These are phyloP conservation scores for Wickerhamiella azymoides DNA, from an alignment of 805 yeast species.

Conservation along the genomic window DNA sequence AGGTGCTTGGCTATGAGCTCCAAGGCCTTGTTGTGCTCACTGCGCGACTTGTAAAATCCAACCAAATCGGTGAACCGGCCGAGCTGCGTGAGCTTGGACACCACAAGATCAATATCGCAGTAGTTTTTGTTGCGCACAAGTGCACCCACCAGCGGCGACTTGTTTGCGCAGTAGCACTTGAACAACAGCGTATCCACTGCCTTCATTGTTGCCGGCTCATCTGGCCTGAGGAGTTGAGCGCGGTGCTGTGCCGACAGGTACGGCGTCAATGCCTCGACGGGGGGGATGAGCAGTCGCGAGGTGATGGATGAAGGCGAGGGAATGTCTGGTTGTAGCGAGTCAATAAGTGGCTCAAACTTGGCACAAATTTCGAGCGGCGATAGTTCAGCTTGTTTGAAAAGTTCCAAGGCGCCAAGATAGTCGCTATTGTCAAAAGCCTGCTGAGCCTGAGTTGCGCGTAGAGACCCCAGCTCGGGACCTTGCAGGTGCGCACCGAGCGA, in stretches of 20 bases:
- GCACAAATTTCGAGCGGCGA: background rate
- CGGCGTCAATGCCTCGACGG: conserved; percentile 3
- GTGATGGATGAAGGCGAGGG: background rate
- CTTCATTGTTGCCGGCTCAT: background rate
- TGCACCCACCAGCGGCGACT: conserved; percentile 68
- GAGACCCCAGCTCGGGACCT: background rate
- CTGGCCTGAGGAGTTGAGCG: background rate
- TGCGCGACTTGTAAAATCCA: conserved; percentile 59
- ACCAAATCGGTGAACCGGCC: conserved; percentile 52
- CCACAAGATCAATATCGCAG: conserved; percentile 56
- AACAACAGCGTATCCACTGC: conserved; percentile 69
- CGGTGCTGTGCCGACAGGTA: conserved; percentile 3
- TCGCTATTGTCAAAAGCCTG: background rate
- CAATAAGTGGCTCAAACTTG: background rate
- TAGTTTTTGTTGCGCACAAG: conserved; percentile 60
- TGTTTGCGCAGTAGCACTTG: conserved; percentile 52
- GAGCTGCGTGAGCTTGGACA: conserved; percentile 33
- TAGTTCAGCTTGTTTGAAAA: background rate
- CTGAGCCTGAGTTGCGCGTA: background rate
- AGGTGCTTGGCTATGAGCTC: conserved; percentile 35
- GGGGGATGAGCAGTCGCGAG: conserved; percentile 1
- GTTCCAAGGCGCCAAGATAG: background rate
- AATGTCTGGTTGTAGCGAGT: background rate
- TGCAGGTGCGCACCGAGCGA: background rate
- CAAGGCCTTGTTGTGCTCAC: conserved; percentile 53